phyloP scores from a whole-genome alignment of 2,329 filamentous ascomycete species.

The Hyphodiscus sp. region DNA sequence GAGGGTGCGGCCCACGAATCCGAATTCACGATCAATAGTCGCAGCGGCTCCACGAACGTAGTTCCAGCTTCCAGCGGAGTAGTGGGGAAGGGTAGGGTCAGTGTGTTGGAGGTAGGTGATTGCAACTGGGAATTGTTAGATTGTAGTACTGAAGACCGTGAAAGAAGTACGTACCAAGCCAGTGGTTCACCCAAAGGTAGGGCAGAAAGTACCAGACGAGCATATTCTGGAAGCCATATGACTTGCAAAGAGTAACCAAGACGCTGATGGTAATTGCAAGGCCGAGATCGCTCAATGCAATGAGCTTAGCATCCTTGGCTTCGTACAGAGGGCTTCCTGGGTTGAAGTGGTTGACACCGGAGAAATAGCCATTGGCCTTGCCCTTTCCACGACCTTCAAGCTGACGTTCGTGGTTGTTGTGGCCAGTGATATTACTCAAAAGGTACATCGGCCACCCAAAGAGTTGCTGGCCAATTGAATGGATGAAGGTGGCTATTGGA shows the following conservation, averaged over 20 bases:
- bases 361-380: conserved; percentile 75
- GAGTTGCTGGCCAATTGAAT: conserved; percentile 79
- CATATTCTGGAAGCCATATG: conserved; percentile 79
- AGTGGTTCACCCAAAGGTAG: conserved; percentile 98
- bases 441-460: conserved; percentile 93
- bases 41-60: conserved; percentile 89
- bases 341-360: conserved; percentile 92
- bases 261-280: conserved; percentile 53
- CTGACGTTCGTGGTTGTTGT: conserved; percentile 90
- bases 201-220: conserved; percentile 92
- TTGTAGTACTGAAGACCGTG: neutral
- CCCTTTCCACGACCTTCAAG: conserved; percentile 87
- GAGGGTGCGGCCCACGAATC: conserved; percentile 85
- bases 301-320: conserved; percentile 80
- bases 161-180: conserved; percentile 68
- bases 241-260: conserved; percentile 59
- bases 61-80: conserved; percentile 80
- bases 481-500: conserved; percentile 69
- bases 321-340: conserved; percentile 86
- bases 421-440: conserved; percentile 85
- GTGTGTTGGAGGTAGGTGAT: conserved; percentile 98
- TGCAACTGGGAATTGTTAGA: conserved; percentile 55
- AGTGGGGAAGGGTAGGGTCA: conserved; percentile 89
- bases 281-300: conserved; percentile 81
- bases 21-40: conserved; percentile 95